A percentile compares a stretch with the other conserved stretches of the same genome.
Conservation (phyloP, 2,329 filamentous ascomycete species). For the Knufia petricola region DNA sequence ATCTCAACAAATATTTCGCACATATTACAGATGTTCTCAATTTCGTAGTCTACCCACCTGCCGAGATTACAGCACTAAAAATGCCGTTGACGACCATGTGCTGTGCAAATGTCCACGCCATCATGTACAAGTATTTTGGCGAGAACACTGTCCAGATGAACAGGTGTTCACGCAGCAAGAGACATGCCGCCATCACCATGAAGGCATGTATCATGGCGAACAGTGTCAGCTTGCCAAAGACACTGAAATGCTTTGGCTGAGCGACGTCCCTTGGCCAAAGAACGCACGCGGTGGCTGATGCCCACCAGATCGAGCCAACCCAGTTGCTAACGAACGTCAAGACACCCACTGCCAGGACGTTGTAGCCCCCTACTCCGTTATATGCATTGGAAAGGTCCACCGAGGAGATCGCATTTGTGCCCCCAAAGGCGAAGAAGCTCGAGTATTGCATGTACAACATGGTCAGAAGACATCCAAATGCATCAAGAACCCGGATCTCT, state of each 20-base stretch:
- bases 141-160: slow-evolving; percentile 99
- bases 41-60: slow-evolving; percentile 1
- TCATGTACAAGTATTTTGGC: slow-evolving; percentile 86
- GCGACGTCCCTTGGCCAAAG: slow-evolving; percentile 28
- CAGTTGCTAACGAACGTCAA: slow-evolving; percentile 86
- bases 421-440: slow-evolving; percentile 82
- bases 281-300: slow-evolving; percentile 54
- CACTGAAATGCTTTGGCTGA: background rate
- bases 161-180: slow-evolving; percentile 70
- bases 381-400: slow-evolving; percentile 91
- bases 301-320: slow-evolving; percentile 85
- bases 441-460: slow-evolving; percentile 68
- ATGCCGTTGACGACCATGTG: slow-evolving; percentile 63
- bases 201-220: slow-evolving; percentile 58
- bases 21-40: background rate
- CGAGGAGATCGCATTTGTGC: slow-evolving; percentile 91
- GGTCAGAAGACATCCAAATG: slow-evolving; percentile 54
- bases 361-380: slow-evolving; percentile 79
- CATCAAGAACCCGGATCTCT: slow-evolving; percentile 32
- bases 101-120: slow-evolving; percentile 77
- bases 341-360: slow-evolving; percentile 66
- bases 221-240: slow-evolving; percentile 2
- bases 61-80: slow-evolving; percentile 8
- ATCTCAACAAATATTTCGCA: slow-evolving; percentile 1
- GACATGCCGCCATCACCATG: slow-evolving; percentile 83